Conservation (phyloP, 129 eudicot species). For the Centella asiatica region DNA sequence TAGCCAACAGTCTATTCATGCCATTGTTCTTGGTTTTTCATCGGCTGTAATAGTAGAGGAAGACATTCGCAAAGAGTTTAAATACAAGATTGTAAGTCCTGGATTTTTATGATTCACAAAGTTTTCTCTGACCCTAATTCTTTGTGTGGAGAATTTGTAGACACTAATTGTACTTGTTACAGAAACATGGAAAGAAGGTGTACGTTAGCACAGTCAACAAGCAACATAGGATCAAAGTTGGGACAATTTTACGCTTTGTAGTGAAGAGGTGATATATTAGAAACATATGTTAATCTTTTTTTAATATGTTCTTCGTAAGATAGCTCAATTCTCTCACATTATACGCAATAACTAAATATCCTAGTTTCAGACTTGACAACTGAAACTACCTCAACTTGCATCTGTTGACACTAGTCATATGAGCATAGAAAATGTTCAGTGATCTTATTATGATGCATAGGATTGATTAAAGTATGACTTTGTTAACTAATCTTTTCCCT, state of each 20-base stretch:
- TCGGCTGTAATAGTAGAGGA: conserved; percentile 66
- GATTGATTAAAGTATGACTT: too few relatives aligned
- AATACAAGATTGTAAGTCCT: conserved; percentile 55
- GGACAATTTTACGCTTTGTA: conserved; percentile 47
- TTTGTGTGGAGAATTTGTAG: neutral
- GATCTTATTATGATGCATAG: too few relatives aligned
- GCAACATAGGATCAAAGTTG: conserved; percentile 65
- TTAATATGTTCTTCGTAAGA: neutral
- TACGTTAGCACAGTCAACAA: conserved; percentile 44
- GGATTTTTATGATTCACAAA: neutral
- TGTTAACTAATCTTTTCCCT: too few relatives aligned
- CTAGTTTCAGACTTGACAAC: too few relatives aligned
- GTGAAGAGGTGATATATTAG: conserved; percentile 60
- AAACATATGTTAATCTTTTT: neutral
- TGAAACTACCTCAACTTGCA: too few relatives aligned
- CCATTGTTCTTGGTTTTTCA: conserved; percentile 84
- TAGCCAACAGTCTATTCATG: conserved; percentile 56
- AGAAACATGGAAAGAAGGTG: conserved; percentile 61
- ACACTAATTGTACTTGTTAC: conserved; percentile 21
- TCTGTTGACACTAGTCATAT: too few relatives aligned
- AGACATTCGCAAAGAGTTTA: conserved; percentile 68
- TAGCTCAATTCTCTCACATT: neutral
- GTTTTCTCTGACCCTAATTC: neutral
- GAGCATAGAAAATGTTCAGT: too few relatives aligned
- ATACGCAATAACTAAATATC: too few relatives aligned